A percentile compares a stretch with the other conserved stretches of the same genome.
Conservation (phyloP, 2,329 filamentous ascomycete species). For the Nannizzia gypsea region DNA sequence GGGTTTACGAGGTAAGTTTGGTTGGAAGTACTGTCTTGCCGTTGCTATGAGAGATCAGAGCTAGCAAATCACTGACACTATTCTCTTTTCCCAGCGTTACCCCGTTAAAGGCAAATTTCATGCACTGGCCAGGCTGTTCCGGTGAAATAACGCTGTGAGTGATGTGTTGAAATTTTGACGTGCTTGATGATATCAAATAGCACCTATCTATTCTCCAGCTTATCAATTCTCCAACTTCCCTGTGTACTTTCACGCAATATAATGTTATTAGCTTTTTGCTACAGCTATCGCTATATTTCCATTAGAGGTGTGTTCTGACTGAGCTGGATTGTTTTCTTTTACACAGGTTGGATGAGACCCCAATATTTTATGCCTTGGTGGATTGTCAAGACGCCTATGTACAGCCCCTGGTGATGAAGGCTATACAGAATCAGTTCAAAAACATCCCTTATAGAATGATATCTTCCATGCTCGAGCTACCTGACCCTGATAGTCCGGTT, state of each 20-base stretch:
- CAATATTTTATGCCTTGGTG: constrained; percentile 56
- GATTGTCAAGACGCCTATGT: constrained; percentile 84
- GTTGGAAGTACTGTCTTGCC: not conserved
- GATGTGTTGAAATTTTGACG: constrained; percentile 16
- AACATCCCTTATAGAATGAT: constrained; percentile 45
- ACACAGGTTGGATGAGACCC: constrained; percentile 10
- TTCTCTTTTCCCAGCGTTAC: constrained; percentile 53
- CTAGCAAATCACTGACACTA: constrained; percentile 2
- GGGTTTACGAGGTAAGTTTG: constrained; percentile 64
- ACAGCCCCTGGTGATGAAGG: constrained; percentile 66
- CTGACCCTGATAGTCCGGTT: constrained; percentile 37
- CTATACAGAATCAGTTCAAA: constrained; percentile 54
- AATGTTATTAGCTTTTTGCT: not conserved
- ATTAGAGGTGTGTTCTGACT: constrained; percentile 2
- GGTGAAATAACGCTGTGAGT: constrained; percentile 78
- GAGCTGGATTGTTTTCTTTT: not conserved
- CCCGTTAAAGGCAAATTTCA: constrained; percentile 84
- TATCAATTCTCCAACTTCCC: not conserved
- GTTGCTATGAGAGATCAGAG: not conserved
- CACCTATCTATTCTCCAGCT: constrained; percentile 20
- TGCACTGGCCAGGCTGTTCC: constrained; percentile 56
- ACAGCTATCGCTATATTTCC: not conserved
- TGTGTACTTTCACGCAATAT: not conserved
- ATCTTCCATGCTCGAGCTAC: constrained; percentile 38
- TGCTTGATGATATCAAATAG: constrained; percentile 14